These are phyloP conservation scores for Trichophyton benhamiae DNA, from an alignment of 2,329 filamentous ascomycete species.

Conservation along the genomic window DNA sequence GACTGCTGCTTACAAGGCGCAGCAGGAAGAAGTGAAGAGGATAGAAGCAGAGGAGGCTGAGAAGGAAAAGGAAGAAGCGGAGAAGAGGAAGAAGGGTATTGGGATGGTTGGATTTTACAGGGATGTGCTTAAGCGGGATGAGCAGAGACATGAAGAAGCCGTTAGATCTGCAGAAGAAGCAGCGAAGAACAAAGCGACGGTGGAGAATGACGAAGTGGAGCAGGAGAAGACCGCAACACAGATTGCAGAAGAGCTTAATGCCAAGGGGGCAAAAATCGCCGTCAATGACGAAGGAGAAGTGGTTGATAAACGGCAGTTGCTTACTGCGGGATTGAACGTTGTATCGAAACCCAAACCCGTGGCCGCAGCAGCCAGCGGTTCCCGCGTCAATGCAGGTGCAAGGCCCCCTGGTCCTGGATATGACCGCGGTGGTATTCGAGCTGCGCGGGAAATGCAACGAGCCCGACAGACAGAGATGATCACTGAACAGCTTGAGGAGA, in stretches of 20 bases:
- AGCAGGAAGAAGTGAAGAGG: constrained; percentile 47
- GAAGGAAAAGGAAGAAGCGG: constrained; percentile 43
- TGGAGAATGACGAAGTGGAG: constrained; percentile 23
- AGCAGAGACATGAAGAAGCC: constrained; percentile 44
- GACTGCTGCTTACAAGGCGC: constrained; percentile 51
- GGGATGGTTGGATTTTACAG: constrained; percentile 52
- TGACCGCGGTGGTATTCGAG: constrained; percentile 21
- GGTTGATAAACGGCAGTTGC: constrained; percentile 51
- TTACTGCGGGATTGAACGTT: constrained; percentile 50
- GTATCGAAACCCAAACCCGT: constrained; percentile 40
- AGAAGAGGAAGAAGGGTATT: constrained; percentile 34
- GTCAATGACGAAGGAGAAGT: constrained; percentile 54
- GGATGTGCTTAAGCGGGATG: constrained; percentile 46
- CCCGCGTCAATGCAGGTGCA: constrained; percentile 6
- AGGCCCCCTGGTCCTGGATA: constrained; percentile 14
- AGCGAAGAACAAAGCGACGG: constrained; percentile 19
- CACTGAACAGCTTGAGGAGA: constrained; percentile 46
- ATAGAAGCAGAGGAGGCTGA: constrained; percentile 48
- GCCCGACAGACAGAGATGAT: constrained; percentile 50
- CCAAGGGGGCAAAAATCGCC: constrained; percentile 39
- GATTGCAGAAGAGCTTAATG: constrained; percentile 44
- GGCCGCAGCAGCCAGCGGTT: constrained; percentile 9
- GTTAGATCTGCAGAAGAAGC: constrained; percentile 43
- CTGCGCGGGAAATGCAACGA: constrained; percentile 34
- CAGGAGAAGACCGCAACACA: constrained; percentile 39